These are phyloP conservation scores for Picea glauca DNA, from an alignment of 75 land plant species.

Conservation along the genomic window DNA sequence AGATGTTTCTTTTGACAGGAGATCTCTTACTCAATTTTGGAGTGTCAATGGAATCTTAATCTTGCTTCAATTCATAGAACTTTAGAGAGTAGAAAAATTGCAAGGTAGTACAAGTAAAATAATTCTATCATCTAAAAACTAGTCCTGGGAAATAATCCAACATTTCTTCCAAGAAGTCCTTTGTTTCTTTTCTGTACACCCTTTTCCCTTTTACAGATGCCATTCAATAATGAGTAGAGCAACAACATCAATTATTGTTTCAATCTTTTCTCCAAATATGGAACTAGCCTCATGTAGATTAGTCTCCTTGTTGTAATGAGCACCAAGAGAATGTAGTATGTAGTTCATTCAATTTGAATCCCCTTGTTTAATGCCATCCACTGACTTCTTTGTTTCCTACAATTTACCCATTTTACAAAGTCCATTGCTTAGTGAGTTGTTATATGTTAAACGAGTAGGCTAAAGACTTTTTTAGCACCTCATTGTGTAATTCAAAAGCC, in stretches of 20 bases:
- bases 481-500: constrained; percentile 42
- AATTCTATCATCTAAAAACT: too few species aligned
- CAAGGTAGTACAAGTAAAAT: too few species aligned
- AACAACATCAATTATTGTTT: constrained; percentile 40
- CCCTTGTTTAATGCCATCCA: constrained; percentile 29
- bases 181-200: constrained; percentile 34
- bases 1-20: neutral
- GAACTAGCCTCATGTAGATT: constrained; percentile 22
- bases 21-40: too few species aligned
- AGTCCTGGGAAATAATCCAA: neutral
- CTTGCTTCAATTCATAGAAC: neutral
- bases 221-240: constrained; percentile 56
- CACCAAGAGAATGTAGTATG: constrained; percentile 61
- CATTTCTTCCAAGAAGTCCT: constrained; percentile 40
- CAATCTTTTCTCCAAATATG: constrained; percentile 43
- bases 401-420: constrained; percentile 48
- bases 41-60: neutral
- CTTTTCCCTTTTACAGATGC: constrained; percentile 42
- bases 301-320: constrained; percentile 48
- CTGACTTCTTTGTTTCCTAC: constrained; percentile 35
- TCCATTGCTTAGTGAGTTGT: constrained; percentile 58
- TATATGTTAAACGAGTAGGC: constrained; percentile 52
- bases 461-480: constrained; percentile 38
- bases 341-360: constrained; percentile 42
- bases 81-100: too few species aligned